phyloP scores from a whole-genome alignment of 257 asterid species.

The Solanum clarkiae region DNA sequence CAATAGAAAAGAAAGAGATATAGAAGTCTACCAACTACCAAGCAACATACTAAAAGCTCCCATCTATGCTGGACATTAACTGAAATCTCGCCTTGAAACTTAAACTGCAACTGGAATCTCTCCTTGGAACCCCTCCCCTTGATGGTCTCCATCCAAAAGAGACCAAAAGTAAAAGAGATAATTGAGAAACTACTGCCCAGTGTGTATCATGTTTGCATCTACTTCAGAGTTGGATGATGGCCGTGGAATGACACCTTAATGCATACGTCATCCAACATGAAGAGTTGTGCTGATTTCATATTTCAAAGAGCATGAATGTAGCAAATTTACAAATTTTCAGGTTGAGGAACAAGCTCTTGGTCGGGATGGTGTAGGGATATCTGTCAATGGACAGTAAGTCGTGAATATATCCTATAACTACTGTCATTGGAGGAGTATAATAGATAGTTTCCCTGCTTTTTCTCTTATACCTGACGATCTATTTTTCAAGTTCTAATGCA shows the following conservation, averaged over 20 bases:
- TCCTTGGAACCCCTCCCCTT: background rate
- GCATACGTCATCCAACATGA: background rate
- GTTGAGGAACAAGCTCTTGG: conserved; percentile 79
- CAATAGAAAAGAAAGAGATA: background rate
- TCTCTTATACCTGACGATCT: background rate
- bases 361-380: conserved; percentile 64
- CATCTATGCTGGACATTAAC: background rate
- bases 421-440: background rate
- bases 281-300: background rate
- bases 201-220: background rate
- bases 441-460: background rate
- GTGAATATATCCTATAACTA: background rate
- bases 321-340: conserved; percentile 18
- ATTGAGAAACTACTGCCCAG: background rate
- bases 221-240: background rate
- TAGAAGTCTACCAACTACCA: background rate
- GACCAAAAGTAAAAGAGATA: background rate
- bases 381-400: conserved; percentile 79
- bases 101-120: background rate
- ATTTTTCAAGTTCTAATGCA: background rate
- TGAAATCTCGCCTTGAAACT: background rate
- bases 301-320: background rate
- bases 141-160: background rate
- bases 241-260: background rate
- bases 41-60: background rate